Evolutionary conservation across 2,329 filamentous ascomycete species (phyloP).

Genomic region (Paecilomyces variotii): DNA sequence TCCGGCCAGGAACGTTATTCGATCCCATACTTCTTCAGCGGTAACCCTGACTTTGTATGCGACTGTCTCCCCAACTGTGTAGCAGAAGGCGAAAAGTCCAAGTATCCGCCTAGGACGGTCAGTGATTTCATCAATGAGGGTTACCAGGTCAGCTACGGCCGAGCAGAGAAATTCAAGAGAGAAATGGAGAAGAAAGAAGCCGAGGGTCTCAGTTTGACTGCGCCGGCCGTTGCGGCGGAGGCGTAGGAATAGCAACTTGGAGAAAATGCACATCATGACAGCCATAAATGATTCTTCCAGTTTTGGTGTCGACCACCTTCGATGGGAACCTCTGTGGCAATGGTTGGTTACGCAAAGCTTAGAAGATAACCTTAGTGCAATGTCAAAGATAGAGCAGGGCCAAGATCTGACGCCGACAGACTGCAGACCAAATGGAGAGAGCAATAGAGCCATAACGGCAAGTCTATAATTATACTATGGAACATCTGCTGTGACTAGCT

Average conservation of each 20-base stretch:
- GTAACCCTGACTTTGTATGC: slow-evolving; percentile 14
- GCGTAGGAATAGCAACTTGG: background rate
- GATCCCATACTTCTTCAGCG: slow-evolving; percentile 28
- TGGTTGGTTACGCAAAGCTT: background rate
- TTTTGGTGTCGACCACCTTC: no score
- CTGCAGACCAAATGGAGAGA: background rate
- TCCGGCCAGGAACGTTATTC: slow-evolving; percentile 24
- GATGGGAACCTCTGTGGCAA: no score
- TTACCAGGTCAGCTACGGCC: slow-evolving; percentile 38
- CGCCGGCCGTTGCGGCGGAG: background rate
- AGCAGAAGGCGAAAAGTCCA: background rate
- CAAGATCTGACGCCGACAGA: background rate
- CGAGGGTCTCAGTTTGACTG: background rate
- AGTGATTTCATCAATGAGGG: slow-evolving; percentile 32
- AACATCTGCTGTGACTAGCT: background rate
- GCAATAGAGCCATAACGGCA: background rate
- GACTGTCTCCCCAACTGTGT: background rate
- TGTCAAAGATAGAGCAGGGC: background rate
- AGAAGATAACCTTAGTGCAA: background rate
- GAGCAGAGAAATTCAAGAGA: slow-evolving; percentile 34
- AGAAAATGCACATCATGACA: background rate
- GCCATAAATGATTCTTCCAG: background rate
- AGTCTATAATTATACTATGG: background rate
- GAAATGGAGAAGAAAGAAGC: slow-evolving; percentile 18
- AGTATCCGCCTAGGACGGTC: slow-evolving; percentile 13